Evolutionary conservation across 176 grass and related monocot genomes (phyloP), one percentile per base, ranked within the genome.

Genomic region (Alopecurus myosuroides): DNA sequence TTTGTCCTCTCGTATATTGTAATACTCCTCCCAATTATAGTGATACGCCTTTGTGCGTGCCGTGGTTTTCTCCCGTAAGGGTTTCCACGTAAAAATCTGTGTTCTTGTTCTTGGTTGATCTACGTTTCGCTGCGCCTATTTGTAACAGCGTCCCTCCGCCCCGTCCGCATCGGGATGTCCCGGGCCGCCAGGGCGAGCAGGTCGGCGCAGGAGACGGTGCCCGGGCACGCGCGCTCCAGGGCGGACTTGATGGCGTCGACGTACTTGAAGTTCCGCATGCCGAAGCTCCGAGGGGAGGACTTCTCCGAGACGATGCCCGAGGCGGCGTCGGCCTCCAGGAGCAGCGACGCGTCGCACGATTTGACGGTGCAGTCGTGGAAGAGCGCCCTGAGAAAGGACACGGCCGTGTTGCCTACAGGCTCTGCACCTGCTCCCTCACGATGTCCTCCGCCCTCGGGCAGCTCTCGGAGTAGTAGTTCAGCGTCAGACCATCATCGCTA

Each of bases 201-300:
- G 86, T 97, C 94, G 6, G 92, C 86, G 85, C 92, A 97, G 11
- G 94, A 97, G 3, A 97, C 90, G 12, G 87, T 94, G 75, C 35
- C 40, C 4, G 88, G 88, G 84, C 88, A 90, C 44, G 70, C 84
- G 42, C 31, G 76, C 79, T 90, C 84, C n/a, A 86, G 34, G 2
- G 84, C 88, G 0, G 76, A 22, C 41, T 86, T 90, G 73, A 86
- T 90, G 37, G 78, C 41, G 49, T 13, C 26, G 40, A 90, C 26
- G 70, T 90, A 90, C 88, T 90, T 90, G 83, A 90, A 90, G 78
- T 90, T 86, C 56, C 88, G 68, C 88, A 90, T 90, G 41, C 84
- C 84, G 63, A 90, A 90, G 73, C 88, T 90, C 50, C 88, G 33
- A 3, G 76, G 69, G 9, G 83, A 55, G 22, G 78, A 22, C 44